Evolutionary conservation across 1,139 yeast species (phyloP), one percentile per base, ranked within the genome.

Genomic region (Pichia terricola): DNA sequence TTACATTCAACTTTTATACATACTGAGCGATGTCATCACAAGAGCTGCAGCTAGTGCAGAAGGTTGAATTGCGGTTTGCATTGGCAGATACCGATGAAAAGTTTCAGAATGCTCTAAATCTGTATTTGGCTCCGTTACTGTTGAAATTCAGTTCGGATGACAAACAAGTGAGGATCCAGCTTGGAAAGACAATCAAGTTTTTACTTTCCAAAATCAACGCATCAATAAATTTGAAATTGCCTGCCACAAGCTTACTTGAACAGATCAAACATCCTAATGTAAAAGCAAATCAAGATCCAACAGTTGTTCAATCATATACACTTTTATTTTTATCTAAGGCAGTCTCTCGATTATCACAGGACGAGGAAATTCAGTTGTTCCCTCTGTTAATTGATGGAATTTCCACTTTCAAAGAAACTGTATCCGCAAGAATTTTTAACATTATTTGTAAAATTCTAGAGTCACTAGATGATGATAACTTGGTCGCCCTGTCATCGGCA

Each of bases 1-100:
- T 16, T 16, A 16, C 22, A 16, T 16, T 16, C 22, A 16, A 16
- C 22, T 16, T 16, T 16, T 16, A 16, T 16, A 16, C 22, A 16
- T 16, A 16, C 22, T 16, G 22, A 16, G 2, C 22, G 22, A 16
- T 16, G 22, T 16, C 22, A 16, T 16, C 22, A 16, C 53, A 69
- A 48, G 53, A 50, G 30, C 31, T 49, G 26, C 51, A 48, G 2
- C 65, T 83, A 47, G 70, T 84, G 38, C 78, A 78, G 57, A 81
- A 77, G 57, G 97, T 87, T 1, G 98, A 91, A 63, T 73, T 91
- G 40, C 69, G 89, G 42, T 70, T 91, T 38, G 94, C 95, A 1
- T 66, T 91, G 40, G 88, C 97, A 0, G 77, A 75, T 44, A 68
- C 79, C 1, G 85, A 81, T 45, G 69, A 64, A 3, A 83, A 82